phyloP scores from a whole-genome alignment of 805 yeast species.

The Barnettozyma wickerhamii region DNA sequence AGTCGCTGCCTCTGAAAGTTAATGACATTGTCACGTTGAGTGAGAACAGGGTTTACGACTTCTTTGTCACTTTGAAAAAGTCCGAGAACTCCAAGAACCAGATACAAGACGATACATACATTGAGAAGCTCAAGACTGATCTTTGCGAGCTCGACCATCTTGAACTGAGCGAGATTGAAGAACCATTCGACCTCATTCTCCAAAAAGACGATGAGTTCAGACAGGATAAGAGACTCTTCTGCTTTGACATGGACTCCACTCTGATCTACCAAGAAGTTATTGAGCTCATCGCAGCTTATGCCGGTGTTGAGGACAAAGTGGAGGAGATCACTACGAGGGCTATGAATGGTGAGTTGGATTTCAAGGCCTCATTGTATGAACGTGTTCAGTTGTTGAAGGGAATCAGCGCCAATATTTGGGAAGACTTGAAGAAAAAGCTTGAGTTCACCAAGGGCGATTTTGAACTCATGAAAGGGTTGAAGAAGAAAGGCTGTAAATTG shows the following conservation, averaged over 20 bases:
- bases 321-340: conserved; percentile 88
- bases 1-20: conserved; percentile 28
- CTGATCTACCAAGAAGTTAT: conserved; percentile 94
- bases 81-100: conserved; percentile 18
- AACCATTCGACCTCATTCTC: conserved; percentile 37
- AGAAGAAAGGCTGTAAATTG: conserved; percentile 55
- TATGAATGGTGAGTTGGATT: conserved; percentile 96
- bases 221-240: conserved; percentile 50
- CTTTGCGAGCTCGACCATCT: background rate
- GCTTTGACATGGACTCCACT: conserved; percentile 98
- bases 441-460: conserved; percentile 80
- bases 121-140: conserved; percentile 5
- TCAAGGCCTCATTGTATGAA: conserved; percentile 69
- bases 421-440: conserved; percentile 65
- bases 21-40: conserved; percentile 27
- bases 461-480: conserved; percentile 62
- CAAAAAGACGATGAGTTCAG: conserved; percentile 34
- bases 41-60: conserved; percentile 37
- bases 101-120: conserved; percentile 10
- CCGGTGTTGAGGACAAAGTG: conserved; percentile 84
- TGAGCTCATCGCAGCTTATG: conserved; percentile 91
- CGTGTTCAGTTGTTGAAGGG: conserved; percentile 84
- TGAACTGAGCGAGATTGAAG: conserved; percentile 4
- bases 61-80: conserved; percentile 16
- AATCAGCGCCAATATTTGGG: conserved; percentile 73